Evolutionary conservation across 257 asterid genomes (phyloP), one percentile per base, ranked within the genome.

Genomic region (Phtheirospermum japonicum): DNA sequence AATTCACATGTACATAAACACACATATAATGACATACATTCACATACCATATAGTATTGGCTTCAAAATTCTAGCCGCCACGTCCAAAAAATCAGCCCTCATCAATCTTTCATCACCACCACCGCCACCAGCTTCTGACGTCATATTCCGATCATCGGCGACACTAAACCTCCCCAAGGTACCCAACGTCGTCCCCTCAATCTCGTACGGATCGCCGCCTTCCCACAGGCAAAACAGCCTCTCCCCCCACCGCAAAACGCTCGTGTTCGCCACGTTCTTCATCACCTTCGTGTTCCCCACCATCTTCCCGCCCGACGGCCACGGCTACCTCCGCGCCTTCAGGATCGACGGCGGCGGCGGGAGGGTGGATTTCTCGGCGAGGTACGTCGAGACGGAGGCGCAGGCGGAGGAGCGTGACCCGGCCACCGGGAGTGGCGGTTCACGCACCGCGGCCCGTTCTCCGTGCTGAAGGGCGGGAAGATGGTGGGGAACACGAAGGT

Each of bases 261-360:
- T 92, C 26, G 99, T 92, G 23, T 92, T 92, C 2, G 99, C 99
- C n/a, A 92, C 99, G 75, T 92, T 92, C 69, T 92, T 92, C 99
- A 92, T 92, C 13, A 92, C 99, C 80, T 92, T 92, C 0, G 99
- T 89, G 2, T 92, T 92, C 32, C 99, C 99, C 34, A 86, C 77
- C 91, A 86, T 89, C n/a, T n/a, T n/a, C 82, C 99, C 99, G 30
- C 60, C 89, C 5, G 99, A 92, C 46, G 99, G 99, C 1, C 99
- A 89, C 63, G 99, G 99, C 4, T 92, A 92, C 31, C 74, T 92
- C 2, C 77, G 99, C 8, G 63, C 94, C 9, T 92, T 92, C 62
- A 61, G 48, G 2, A 75, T 89, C 53, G 83, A 83, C 37, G 80
- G 81, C 12, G 52, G 17, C 9, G 65, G 70, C 0, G 86, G 94